Base-by-base conservation (phyloP, 805 yeast genomes). In the Suhomyces emberorum region DNA sequence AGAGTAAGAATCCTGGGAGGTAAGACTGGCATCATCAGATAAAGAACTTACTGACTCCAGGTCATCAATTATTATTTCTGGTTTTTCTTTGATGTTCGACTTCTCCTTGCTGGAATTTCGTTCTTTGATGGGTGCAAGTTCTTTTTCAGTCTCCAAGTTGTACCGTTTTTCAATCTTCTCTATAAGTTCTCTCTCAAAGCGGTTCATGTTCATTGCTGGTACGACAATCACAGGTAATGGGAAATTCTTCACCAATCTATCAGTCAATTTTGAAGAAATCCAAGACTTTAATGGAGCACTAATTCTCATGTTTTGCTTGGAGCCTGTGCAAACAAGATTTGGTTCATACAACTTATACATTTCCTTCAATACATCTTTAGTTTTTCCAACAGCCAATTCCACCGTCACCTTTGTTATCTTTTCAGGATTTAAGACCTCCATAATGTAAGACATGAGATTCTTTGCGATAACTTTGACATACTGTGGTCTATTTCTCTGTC, bases 141-240 rank as follows among this genome's bases (percentile, higher is more conserved):
- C 16, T 4, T 23, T n/a, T 18, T 29, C 14, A 1, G n/a, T 17
- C 14, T 16, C 4, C 7, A 10, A n/a, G 28, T 4, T 24, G 15
- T 24, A 21, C 24, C 29, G 17, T 9, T 19, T 14, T 22, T 45
- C 55, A 41, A 62, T 43, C 51, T 59, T 53, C 11, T 56, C 59
- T 36, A 70, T 70, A 24, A 79, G 49, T 9, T 59, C 48, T 3
- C 44, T 40, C 49, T 79, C 84, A 57, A 74, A 80, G n/a, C 57
- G 44, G 29, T 64, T 63, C 77, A 77, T 69, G 38, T 79, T 77
- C 43, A 65, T 54, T 2, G 84, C 78, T 1, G 88, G 84, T 0
- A 77, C 81, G 32, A 81, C 73, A 16, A 82, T 69, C n/a, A 79
- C 74, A 0, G 89, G 88, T 11, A 81, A 70, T 3, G 81, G 78